Base-by-base conservation (phyloP, 2,329 filamentous ascomycete genomes). In the Trichoderma sp. region DNA sequence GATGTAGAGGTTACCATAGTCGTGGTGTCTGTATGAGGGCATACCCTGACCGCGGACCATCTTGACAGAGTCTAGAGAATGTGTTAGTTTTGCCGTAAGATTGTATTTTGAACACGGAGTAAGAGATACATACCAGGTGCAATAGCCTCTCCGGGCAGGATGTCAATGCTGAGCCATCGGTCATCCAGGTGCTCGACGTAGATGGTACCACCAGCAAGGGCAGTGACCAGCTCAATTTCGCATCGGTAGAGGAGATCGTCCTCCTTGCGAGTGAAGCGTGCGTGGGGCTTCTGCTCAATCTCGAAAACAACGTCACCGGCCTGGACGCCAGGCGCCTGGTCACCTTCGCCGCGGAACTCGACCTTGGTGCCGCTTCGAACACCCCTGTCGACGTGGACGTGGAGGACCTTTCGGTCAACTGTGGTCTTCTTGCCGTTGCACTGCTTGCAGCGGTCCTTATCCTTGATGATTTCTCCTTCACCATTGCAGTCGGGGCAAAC, bases 241-340 rank as follows among this genome's bases (percentile, higher is more conserved):
- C 93, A 94, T 74, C 96, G 92, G 86, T 95, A 98, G 81, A 98
- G 93, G 21, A 99, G 88, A 79, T 99, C 95, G 80, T 99, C 96
- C 34, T 97, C 95, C 83, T 96, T 97, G 77, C 96, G 93, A 80
- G 95, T 94, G 88, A 99, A 99, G 74, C 96, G 92, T 32, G 92
- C 75, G 83, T 99, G 96, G n/a, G 95, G 95, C 89, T 99, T 99
- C 87, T 98, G 94, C 84, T 98, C 95, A 75, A 99, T 98, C 85
- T 98, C 95, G 81, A 99, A 99, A 74, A 98, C 92, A 72, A 99
- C 96, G 80, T 99, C 97, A 76, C 97, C 96, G 18, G 96, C 93
- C 81, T 97, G 89, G 68, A 97, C 93, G 75, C 95, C 95, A 24
- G 96, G 96, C 72, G 95, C 91, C 82, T 98, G 96, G 81, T 99